These are phyloP conservation scores for Lentinula lateritia DNA, from an alignment of 768 basidiomycete genomes.

Conservation along the genomic window DNA sequence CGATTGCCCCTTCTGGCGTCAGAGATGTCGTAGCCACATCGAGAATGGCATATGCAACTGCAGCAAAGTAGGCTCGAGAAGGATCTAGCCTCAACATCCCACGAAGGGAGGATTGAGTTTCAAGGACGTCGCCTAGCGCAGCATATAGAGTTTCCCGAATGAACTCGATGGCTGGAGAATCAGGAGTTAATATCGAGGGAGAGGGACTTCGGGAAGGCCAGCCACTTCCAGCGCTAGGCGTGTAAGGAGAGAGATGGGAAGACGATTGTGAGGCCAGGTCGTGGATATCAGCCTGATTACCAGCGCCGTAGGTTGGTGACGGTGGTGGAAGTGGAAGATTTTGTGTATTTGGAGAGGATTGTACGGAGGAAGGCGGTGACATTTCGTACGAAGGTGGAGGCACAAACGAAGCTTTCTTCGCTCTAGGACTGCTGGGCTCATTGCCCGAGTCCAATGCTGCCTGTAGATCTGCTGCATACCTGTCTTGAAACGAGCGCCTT, in stretches of 20 bases:
- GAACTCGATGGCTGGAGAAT: slow-evolving; percentile 63
- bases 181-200: slow-evolving; percentile 36
- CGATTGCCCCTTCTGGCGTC: slow-evolving; percentile 42
- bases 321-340: slow-evolving; percentile 15
- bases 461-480: slow-evolving; percentile 71
- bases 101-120: slow-evolving; percentile 48
- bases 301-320: slow-evolving; percentile 9
- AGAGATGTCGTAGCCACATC: slow-evolving; percentile 53
- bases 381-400: slow-evolving; percentile 66
- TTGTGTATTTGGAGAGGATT: slow-evolving; percentile 14
- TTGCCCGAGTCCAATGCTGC: slow-evolving; percentile 69
- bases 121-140: slow-evolving; percentile 65
- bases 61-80: slow-evolving; percentile 72
- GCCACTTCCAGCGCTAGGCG: slow-evolving; percentile 7
- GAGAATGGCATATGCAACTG: slow-evolving; percentile 68
- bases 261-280: slow-evolving; percentile 19
- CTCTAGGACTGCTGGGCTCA: slow-evolving; percentile 20
- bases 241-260: slow-evolving; percentile 21
- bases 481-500: slow-evolving; percentile 76
- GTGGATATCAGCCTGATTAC: slow-evolving; percentile 8
- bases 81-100: slow-evolving; percentile 55
- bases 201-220: slow-evolving; percentile 23
- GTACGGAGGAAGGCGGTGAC: slow-evolving; percentile 17
- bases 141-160: slow-evolving; percentile 89
- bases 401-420: slow-evolving; percentile 55